Base-by-base conservation (phyloP, 495 filamentous ascomycete species). In the Xylaria sp. region DNA sequence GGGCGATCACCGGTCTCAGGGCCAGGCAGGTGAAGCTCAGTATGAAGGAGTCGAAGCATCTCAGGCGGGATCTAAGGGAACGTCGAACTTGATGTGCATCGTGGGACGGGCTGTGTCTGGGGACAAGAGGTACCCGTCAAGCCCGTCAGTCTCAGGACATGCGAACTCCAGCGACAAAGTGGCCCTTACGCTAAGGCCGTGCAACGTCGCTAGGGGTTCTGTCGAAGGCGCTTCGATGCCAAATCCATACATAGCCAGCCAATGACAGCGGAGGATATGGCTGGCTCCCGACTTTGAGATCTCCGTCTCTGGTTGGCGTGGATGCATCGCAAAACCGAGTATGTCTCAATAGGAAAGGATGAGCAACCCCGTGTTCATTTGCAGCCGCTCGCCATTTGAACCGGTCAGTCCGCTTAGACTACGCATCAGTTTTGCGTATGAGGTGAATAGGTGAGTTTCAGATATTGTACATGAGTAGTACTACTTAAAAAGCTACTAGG, bases 321-420 rank as follows among this genome's bases (percentile, higher is more conserved):
- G 41, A 29, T 29, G 21, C 37, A 21, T 35, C 62, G 29, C 31
- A 52, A 52, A 40, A 8, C 8, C 44, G 15, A 66, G 31, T 31
- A 37, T 31, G 62, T 66, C 52, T 66, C 62, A 26, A 26, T 1
- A 50, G 9, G 52, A 55, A 55, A 55, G 24, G 52, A 66, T 33
- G 17, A 24, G 31, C 9, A 52, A 31, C 31, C 31, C 31, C n/a
- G 17, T 14, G 17, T 14, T 26, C 26, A 43, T 37, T 37, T 17
- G 29, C 19, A 33, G 31, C 17, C 17, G 44, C 17, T 52, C 24
- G 26, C 29, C 9, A 15, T 50, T 50, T 50, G 26, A n/a, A 37
- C 0, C 19, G 52, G 46, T 31, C 31, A 15, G 31, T 24, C 29
- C 29, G 62, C 8, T 52, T 37, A 14, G n/a, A 31, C 21, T 44